Evolutionary conservation across 768 basidiomycete genomes (phyloP).

Genomic region (Trichaptum fuscoviolaceum): DNA sequence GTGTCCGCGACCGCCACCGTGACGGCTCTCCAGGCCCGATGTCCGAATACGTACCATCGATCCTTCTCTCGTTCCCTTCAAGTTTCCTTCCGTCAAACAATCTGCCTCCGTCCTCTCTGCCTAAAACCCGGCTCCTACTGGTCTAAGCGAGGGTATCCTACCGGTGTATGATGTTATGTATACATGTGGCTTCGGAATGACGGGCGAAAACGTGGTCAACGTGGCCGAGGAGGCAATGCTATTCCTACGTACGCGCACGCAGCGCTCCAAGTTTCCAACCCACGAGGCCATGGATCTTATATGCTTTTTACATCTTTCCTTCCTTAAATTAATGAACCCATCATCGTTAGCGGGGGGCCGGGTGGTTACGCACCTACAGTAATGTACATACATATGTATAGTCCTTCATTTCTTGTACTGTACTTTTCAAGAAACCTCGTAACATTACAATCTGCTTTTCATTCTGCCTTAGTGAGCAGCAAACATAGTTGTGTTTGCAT

Average conservation of each 20-base stretch:
- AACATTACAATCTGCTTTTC: too few species aligned
- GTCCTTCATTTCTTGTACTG: too few species aligned
- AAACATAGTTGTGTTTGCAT: too few species aligned
- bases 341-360: neutral
- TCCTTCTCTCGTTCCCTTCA: neutral
- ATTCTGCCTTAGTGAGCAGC: too few species aligned
- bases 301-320: neutral
- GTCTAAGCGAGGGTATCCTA: neutral
- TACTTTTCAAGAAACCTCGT: too few species aligned
- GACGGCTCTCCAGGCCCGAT: neutral
- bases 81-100: neutral
- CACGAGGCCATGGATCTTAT: neutral
- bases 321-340: neutral
- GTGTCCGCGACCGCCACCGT: too few species aligned
- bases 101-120: neutral
- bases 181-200: neutral
- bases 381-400: too few species aligned
- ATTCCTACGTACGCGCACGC: neutral
- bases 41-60: neutral
- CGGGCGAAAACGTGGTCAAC: neutral
- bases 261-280: too few species aligned
- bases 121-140: neutral
- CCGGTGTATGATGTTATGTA: neutral
- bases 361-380: too few species aligned
- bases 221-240: neutral